Evolutionary conservation across 1,139 yeast genomes (phyloP).

Genomic region (Scheffersomyces insectosa): DNA sequence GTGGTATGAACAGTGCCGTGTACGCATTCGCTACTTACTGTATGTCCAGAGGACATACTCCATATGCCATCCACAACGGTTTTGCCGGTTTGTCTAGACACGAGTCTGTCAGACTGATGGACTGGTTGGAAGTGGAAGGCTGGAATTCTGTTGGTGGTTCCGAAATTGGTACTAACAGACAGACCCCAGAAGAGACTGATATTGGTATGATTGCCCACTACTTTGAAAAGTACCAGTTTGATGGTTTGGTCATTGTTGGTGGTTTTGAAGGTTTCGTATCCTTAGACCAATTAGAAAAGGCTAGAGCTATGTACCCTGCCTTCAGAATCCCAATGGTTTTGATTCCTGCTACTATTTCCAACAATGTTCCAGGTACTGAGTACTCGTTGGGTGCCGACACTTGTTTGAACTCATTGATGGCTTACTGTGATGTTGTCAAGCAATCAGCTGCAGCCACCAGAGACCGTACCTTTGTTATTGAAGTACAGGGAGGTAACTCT

Average conservation of each 20-base stretch:
- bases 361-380: constrained; percentile 97
- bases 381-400: constrained; percentile 94
- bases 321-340: constrained; percentile 93
- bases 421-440: constrained; percentile 92
- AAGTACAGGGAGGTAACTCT: constrained; percentile 95
- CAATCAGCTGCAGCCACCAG: constrained; percentile 95
- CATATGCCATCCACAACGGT: constrained; percentile 88
- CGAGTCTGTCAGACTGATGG: constrained; percentile 70
- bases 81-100: constrained; percentile 86
- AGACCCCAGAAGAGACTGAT: constrained; percentile 73
- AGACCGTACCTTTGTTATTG: constrained; percentile 93
- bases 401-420: constrained; percentile 84
- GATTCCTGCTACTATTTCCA: constrained; percentile 94
- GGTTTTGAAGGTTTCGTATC: constrained; percentile 94
- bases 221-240: constrained; percentile 79
- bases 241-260: constrained; percentile 88
- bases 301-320: constrained; percentile 76
- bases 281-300: constrained; percentile 72
- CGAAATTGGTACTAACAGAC: constrained; percentile 91
- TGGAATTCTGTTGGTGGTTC: constrained; percentile 95
- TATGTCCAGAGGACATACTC: constrained; percentile 84
- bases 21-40: constrained; percentile 91
- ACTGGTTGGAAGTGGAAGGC: constrained; percentile 85
- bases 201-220: constrained; percentile 87
- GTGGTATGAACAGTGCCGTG: constrained; percentile 92